A percentile compares a stretch with the other conserved stretches of the same genome.
Evolutionary conservation across 768 basidiomycete species (phyloP).

Genomic region (Nidula microcarpa): DNA sequence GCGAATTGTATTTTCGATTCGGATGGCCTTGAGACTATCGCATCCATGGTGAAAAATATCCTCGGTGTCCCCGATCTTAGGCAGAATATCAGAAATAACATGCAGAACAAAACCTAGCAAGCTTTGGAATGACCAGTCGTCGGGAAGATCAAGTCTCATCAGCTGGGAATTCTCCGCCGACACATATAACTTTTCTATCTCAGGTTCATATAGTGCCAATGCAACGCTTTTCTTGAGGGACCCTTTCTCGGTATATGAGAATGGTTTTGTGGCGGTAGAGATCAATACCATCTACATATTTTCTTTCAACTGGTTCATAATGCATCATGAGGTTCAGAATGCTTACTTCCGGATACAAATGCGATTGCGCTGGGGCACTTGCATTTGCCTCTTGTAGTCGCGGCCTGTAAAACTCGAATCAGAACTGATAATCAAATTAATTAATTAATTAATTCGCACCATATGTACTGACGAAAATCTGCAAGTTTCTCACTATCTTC

Average conservation of each 20-base stretch:
- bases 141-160: neutral
- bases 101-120: neutral
- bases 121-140: neutral
- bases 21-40: neutral
- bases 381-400: neutral
- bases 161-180: neutral
- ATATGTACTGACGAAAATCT: neutral
- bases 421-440: neutral
- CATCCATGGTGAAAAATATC: constrained; percentile 1
- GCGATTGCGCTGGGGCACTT: neutral
- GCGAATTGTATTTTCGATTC: neutral
- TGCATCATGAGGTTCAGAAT: neutral
- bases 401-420: neutral
- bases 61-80: neutral
- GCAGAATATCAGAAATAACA: neutral
- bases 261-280: neutral
- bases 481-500: neutral
- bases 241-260: neutral
- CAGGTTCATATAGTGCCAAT: neutral
- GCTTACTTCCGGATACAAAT: neutral
- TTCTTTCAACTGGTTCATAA: neutral
- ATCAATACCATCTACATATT: neutral
- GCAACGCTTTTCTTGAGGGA: neutral
- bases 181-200: neutral
- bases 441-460: neutral